phyloP scores from a whole-genome alignment of 2,329 filamentous ascomycete species.

The Alternaria angustiovoidea region DNA sequence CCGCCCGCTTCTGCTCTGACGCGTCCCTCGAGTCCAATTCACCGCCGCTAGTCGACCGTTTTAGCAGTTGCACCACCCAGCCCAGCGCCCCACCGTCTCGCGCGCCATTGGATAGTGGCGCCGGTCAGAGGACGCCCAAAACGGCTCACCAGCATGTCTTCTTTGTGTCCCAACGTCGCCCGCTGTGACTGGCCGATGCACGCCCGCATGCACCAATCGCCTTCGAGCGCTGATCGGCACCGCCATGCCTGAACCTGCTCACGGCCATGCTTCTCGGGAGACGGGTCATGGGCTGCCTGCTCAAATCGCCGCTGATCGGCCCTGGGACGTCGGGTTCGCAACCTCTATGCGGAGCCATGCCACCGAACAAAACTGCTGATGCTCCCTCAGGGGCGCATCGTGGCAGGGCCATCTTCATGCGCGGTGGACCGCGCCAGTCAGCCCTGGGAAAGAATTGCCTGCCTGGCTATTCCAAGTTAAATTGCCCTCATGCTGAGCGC shows the following conservation, averaged over 20 bases:
- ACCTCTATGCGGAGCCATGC: slow-evolving; percentile 33
- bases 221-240: slow-evolving; percentile 37
- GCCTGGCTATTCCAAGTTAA: slow-evolving; percentile 34
- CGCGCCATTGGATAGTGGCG: slow-evolving; percentile 25
- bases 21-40: slow-evolving; percentile 39
- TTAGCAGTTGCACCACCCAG: slow-evolving; percentile 41
- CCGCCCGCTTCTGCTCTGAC: slow-evolving; percentile 27
- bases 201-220: slow-evolving; percentile 26
- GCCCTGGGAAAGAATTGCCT: slow-evolving; percentile 21
- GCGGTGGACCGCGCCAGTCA: slow-evolving; percentile 6
- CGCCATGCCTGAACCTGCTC: slow-evolving; percentile 23
- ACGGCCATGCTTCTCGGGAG: slow-evolving; percentile 40
- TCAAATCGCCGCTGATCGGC: slow-evolving; percentile 36
- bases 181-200: slow-evolving; percentile 33
- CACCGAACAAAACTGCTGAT: slow-evolving; percentile 22
- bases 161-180: slow-evolving; percentile 32
- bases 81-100: slow-evolving; percentile 31
- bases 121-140: slow-evolving; percentile 40
- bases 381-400: slow-evolving; percentile 20
- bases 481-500: slow-evolving; percentile 38
- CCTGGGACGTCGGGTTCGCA: slow-evolving; percentile 24
- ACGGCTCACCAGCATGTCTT: slow-evolving; percentile 32
- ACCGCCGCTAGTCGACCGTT: slow-evolving; percentile 47
- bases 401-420: slow-evolving; percentile 25
- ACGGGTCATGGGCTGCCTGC: slow-evolving; percentile 29